Evolutionary conservation across 495 filamentous ascomycete species (phyloP), one percentile per base, ranked within the genome.

Genomic region (Aspergillus incahuasiensis): DNA sequence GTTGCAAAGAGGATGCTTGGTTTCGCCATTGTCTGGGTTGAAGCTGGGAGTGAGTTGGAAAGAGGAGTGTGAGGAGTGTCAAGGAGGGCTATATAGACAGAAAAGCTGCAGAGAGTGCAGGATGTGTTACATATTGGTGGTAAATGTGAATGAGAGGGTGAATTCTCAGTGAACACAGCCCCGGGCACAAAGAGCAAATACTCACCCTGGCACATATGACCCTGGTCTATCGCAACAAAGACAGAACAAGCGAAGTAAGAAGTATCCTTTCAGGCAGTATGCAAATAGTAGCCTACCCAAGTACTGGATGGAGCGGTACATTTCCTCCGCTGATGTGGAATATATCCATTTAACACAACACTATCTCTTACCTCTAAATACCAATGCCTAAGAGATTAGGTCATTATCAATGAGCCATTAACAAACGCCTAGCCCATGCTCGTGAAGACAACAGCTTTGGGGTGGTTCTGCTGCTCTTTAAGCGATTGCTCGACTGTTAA

Each of bases 401-500:
- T 12, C 9, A 2, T 11, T 12, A 35, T 35, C 28, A 5, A 35
- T 11, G 9, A 35, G 32, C 32, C 3, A 12, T 30, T 2, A 32
- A 30, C 3, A 18, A 32, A 47, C 18, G 9, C 11, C 32, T 51
- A 58, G 28, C 52, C 34, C 24, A 54, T 19, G 13, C 34, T 57
- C 19, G 43, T 56, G 45, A 69, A 66, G 1, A 67, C 56, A 20
- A 88, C 71, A 40, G 83, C 83, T 62, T 82, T 83, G 65, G 77
- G 77, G 70, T 79, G 75, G 44, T 74, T 63, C 12, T 67, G 70
- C 62, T 85, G 75, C 60, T 85, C 76, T 39, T 72, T 71, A 50
- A 82, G 69, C 0, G 81, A 79, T 58, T 73, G 66, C 63, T 89
- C 86, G 16, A 83, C 64, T 22, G 73, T 77, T 32, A 87, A 60